These are phyloP conservation scores for Aspergillus proliferans DNA, from an alignment of 2,329 filamentous ascomycete genomes.

Conservation along the genomic window DNA sequence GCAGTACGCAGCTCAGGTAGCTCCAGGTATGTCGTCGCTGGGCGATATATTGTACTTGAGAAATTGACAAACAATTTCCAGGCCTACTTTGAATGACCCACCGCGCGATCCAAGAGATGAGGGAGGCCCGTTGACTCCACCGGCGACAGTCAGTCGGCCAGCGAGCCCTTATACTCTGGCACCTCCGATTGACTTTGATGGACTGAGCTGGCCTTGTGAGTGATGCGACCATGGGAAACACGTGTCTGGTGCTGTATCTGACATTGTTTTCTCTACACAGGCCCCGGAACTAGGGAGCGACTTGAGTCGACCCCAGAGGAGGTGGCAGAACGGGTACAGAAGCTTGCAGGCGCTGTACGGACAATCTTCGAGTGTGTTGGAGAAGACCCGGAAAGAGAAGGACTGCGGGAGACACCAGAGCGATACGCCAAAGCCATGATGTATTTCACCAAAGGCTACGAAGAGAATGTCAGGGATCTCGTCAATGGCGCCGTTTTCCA, in stretches of 20 bases:
- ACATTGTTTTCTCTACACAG: constrained; percentile 19
- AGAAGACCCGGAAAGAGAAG: constrained; percentile 60
- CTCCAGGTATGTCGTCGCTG: constrained; percentile 17
- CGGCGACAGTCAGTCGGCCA: constrained; percentile 45
- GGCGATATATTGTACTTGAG: neutral
- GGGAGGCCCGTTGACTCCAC: constrained; percentile 45
- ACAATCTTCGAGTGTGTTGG: constrained; percentile 62
- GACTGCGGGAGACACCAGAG: constrained; percentile 62
- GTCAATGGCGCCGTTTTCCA: constrained; percentile 93
- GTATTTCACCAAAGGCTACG: constrained; percentile 93
- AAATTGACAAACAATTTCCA: constrained; percentile 3
- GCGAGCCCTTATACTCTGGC: constrained; percentile 45
- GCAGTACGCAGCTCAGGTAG: constrained; percentile 12
- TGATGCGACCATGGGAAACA: constrained; percentile 5
- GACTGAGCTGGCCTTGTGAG: constrained; percentile 48
- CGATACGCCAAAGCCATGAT: constrained; percentile 94
- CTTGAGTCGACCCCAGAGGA: constrained; percentile 54
- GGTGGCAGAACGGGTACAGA: constrained; percentile 51
- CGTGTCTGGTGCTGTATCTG: neutral
- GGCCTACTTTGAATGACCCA: constrained; percentile 40
- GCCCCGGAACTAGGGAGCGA: constrained; percentile 44
- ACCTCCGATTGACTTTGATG: constrained; percentile 48
- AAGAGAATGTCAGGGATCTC: constrained; percentile 85
- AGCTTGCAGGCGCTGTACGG: constrained; percentile 56
- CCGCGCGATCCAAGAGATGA: constrained; percentile 50